Base-by-base conservation (phyloP, 176 grass and related monocot genomes). In the Otatea glauca region DNA sequence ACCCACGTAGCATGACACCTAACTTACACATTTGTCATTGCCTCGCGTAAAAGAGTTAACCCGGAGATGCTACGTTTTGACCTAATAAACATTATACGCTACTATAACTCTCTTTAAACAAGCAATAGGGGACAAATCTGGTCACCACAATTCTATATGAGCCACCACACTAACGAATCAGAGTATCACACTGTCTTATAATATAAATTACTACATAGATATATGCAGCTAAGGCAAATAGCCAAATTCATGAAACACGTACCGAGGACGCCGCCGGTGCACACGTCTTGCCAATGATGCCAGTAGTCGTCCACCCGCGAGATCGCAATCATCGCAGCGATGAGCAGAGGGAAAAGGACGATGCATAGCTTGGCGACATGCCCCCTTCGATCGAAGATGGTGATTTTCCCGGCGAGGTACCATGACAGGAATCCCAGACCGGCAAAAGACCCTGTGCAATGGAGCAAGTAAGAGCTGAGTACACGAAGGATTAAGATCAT, bases 231-330 rank as follows among this genome's bases (percentile, higher is more conserved):
- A 43, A 49, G 43, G n/a, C 6, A 8, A 49, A 37, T 21, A 6
- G 34, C 9, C 32, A 80, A 29, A 65, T 44, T 60, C 65, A 18
- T 38, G 25, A 10, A 42, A 9, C 15, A 58, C 44, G 3, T 41
- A 92, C 93, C 93, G 34, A 94, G 81, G 39, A 92, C 7, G 38
- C 82, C 90, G 21, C 90, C 90, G 0, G 85, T 51, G 73, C 29
- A 90, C 37, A 95, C 90, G 60, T 95, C 93, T 37, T 90, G 81
- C 93, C 93, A 92, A 18, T 95, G 90, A 85, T 95, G 93, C 85
- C 90, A 90, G 58, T 95, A 92, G 86, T 95, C 93, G 61, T 95
- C 93, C 6, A 95, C 90, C 68, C 93, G 74, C 20, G 93, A 92
- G 65, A 92, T 53, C 0, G 72, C 88, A 10, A 92, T 29, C 70